Evolutionary conservation across 2,329 filamentous ascomycete species (phyloP), one percentile per base, ranked within the genome.

Genomic region (Pseudogymnoascus sp.): DNA sequence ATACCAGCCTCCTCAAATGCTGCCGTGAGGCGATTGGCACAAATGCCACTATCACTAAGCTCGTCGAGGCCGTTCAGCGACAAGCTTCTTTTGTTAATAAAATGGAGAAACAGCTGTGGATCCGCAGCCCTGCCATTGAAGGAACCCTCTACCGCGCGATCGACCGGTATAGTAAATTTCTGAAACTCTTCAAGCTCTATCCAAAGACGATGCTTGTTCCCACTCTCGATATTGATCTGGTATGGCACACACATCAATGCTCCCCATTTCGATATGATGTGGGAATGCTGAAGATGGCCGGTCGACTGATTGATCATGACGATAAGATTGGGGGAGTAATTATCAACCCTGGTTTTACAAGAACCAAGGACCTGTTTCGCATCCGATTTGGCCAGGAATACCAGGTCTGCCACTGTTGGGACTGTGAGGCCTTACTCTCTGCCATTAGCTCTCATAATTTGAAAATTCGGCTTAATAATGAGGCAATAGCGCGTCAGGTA

Each of bases 231-330:
- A 74, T 79, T 17, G 77, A 79, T 64, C 68, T 79, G 0, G 73
- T 73, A 0, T 79, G 78, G 78, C 76, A 79, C 59, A 79, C 78
- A 0, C 76, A 79, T 61, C 77, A 78, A 62, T 74, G 74, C 57
- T 72, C 71, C 1, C 69, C 74, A 0, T 64, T 26, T 1, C 13
- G 63, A 1, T 78, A 78, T 63, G 42, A 65, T 17, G 35, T 42
- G 1, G 47, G 61, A 2, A 69, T 64, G 38, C 50, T 50, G 13
- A 61, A 63, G 36, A 42, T 65, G 0, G 65, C 70, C 4, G 70
- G 70, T 11, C 64, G 66, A 17, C 71, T 72, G 26, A 40, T 66
- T 28, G 26, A 66, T 60, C 65, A 66, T 36, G 74, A 79, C 60
- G 77, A 79, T 60, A 76, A 66, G 1, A 71, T 79, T 19, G 71